Conservation (phyloP, 106 monocot species). For the Vanilla planifolia region DNA sequence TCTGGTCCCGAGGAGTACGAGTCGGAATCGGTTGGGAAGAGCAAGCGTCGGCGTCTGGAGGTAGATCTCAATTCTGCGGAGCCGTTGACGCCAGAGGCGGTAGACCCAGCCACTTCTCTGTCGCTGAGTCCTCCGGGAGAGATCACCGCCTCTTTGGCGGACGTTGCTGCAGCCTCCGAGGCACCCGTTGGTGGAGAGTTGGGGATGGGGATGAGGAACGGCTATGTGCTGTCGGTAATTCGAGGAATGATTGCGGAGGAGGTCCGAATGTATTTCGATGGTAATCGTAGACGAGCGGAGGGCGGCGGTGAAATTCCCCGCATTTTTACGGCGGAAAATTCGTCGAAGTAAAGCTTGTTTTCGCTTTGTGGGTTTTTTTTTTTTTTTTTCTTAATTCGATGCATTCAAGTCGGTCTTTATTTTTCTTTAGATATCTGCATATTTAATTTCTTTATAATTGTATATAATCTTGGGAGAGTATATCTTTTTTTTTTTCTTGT, state of each 20-base stretch:
- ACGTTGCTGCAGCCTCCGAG: conserved; percentile 6
- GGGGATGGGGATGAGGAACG: not conserved
- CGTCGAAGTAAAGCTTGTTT: too few species aligned
- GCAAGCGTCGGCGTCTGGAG: conserved; percentile 9
- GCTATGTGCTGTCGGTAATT: conserved; percentile 15
- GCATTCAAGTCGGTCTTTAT: too few species aligned
- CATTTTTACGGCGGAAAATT: not conserved
- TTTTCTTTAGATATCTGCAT: too few species aligned
- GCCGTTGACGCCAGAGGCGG: not conserved
- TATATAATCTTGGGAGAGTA: too few species aligned
- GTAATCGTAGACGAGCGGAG: not conserved
- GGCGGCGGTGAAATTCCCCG: conserved; percentile 5
- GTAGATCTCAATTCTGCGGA: not conserved
- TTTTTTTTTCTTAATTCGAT: too few species aligned
- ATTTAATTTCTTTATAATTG: too few species aligned
- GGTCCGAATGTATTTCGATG: conserved; percentile 28
- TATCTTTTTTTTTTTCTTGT: too few species aligned
- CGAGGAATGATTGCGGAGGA: conserved; percentile 40
- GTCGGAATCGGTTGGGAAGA: conserved; percentile 16
- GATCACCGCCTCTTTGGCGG: too few species aligned
- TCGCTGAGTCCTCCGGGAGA: conserved; percentile 13
- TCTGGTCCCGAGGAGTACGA: conserved; percentile 10
- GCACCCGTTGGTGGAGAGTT: not conserved
- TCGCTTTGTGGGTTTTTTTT: too few species aligned
- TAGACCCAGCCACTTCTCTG: conserved; percentile 11